Evolutionary conservation across 2,329 filamentous ascomycete genomes (phyloP).

Genomic region (Nemania abortiva): DNA sequence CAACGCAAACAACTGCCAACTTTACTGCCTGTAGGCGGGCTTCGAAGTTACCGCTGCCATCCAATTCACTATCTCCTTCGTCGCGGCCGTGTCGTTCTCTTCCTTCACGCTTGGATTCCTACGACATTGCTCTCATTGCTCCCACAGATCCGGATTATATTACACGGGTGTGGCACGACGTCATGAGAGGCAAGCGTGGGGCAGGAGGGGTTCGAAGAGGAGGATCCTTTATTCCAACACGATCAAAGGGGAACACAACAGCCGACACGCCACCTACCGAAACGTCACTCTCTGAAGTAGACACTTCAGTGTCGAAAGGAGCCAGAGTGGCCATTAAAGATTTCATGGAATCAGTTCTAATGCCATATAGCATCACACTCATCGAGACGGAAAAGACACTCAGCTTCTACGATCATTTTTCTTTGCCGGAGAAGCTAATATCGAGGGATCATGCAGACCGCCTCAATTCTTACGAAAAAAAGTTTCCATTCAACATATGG

Average conservation of each 20-base stretch:
- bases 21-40: background rate
- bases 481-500: background rate
- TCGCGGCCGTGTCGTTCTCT: background rate
- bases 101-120: background rate
- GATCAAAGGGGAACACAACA: background rate
- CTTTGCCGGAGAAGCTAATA: background rate
- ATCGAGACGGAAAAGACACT: background rate
- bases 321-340: background rate
- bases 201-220: background rate
- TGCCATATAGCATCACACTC: background rate
- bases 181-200: background rate
- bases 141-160: background rate
- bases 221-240: background rate
- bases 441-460: background rate
- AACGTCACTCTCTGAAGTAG: background rate
- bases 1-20: background rate
- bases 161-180: background rate
- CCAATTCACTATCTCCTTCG: background rate
- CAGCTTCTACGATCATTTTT: background rate
- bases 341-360: background rate
- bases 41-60: background rate
- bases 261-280: background rate
- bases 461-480: background rate
- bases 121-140: background rate
- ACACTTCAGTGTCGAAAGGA: background rate